Conservation (phyloP, 345 rosid genomes). For the Lumnitzera racemosa region DNA sequence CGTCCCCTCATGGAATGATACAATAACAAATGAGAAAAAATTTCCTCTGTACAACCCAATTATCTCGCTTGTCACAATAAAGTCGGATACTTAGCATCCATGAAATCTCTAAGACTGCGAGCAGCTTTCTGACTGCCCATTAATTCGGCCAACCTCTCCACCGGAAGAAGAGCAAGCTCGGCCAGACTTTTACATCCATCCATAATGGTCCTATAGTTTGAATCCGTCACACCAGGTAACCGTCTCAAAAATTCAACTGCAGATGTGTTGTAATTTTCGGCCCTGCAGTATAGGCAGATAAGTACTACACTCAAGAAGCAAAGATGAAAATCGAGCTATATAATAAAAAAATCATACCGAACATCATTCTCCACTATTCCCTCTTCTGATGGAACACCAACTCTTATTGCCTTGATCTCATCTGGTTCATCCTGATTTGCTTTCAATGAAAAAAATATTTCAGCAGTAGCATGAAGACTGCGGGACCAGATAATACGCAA, state of each 20-base stretch:
- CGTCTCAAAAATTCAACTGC: slow-evolving; percentile 93
- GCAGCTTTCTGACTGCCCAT: slow-evolving; percentile 95
- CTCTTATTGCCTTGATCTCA: slow-evolving; percentile 67
- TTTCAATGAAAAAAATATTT: slow-evolving; percentile 75
- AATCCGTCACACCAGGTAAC: slow-evolving; percentile 84
- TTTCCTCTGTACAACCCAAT: no score
- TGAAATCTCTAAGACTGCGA: slow-evolving; percentile 69
- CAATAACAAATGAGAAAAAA: no score
- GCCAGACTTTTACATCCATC: slow-evolving; percentile 83
- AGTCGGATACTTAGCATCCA: slow-evolving; percentile 91
- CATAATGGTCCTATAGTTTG: slow-evolving; percentile 80
- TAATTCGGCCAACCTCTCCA: slow-evolving; percentile 55
- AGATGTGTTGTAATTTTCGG: slow-evolving; percentile 87
- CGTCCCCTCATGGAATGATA: no score
- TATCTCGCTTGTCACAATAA: slow-evolving; percentile 28
- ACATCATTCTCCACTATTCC: slow-evolving; percentile 85
- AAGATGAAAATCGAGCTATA: not conserved
- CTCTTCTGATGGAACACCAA: slow-evolving; percentile 93
- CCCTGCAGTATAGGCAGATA: slow-evolving; percentile 32
- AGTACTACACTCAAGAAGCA: not conserved
- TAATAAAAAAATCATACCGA: slow-evolving; percentile 32
- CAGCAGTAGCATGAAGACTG: slow-evolving; percentile 91
- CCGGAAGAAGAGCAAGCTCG: slow-evolving; percentile 66
- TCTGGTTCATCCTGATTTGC: slow-evolving; percentile 97
- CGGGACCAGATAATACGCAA: slow-evolving; percentile 92